Evolutionary conservation across 352 stramenopile species (phyloP).

Genomic region (Pythium coloratum): DNA sequence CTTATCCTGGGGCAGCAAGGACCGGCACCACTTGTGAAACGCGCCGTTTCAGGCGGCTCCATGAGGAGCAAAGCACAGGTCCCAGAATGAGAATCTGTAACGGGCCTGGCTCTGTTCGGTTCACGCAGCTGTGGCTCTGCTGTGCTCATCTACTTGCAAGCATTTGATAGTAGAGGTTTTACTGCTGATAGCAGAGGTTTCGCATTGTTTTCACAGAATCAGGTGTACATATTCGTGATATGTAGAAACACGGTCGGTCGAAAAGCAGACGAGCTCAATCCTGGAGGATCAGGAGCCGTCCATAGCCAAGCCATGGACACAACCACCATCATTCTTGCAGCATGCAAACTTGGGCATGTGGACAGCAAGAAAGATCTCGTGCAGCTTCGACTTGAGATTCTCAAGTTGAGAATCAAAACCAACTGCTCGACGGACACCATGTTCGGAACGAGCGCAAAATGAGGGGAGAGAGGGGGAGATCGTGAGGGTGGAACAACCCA

Average conservation of each 20-base stretch:
- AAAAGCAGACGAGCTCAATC: neutral
- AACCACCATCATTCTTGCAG: neutral
- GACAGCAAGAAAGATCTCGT: slow-evolving; percentile 1
- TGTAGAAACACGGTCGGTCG: neutral
- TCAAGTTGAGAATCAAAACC: neutral
- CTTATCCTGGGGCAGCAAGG: neutral
- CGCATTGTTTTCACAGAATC: neutral
- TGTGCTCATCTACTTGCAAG: neutral
- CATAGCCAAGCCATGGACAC: slow-evolving; percentile 1
- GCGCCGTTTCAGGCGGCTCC: neutral
- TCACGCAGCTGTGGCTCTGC: neutral
- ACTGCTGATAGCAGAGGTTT: neutral
- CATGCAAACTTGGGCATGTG: neutral
- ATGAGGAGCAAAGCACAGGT: neutral
- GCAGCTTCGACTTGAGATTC: neutral
- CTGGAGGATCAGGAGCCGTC: neutral
- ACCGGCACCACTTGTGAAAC: neutral
- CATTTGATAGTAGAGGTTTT: neutral
- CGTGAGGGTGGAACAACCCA: neutral
- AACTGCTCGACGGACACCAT: neutral
- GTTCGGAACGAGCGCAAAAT: neutral
- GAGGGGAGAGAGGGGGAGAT: neutral
- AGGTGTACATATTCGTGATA: neutral
- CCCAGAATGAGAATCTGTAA: neutral
- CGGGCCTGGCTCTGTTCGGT: neutral